A percentile compares a stretch with the other conserved stretches of the same genome.
phyloP scores from a whole-genome alignment of 768 basidiomycete species.

The Lactarius tabidus region DNA sequence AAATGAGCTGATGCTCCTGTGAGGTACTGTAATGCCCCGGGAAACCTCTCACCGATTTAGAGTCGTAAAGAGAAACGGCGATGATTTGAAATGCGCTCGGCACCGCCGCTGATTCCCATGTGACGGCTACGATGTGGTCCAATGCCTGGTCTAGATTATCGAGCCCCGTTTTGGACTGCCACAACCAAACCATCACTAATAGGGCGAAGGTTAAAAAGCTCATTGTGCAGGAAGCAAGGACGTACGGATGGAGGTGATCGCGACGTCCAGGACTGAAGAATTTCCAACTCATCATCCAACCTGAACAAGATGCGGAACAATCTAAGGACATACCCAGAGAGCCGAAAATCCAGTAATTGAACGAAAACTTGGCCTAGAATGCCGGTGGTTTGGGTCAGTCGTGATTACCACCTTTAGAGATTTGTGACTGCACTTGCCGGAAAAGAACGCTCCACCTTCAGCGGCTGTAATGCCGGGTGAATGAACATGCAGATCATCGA shows the following conservation, averaged over 20 bases:
- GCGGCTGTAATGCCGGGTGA: conserved; percentile 9
- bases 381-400: conserved; percentile 1
- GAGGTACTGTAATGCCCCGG: too few relatives aligned
- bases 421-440: conserved; percentile 11
- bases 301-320: not conserved
- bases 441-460: conserved; percentile 20
- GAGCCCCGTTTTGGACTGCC: conserved; percentile 37
- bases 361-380: conserved; percentile 39
- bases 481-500: not conserved
- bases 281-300: not conserved
- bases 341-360: conserved; percentile 45
- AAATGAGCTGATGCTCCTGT: not conserved
- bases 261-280: conserved; percentile 39
- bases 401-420: not conserved
- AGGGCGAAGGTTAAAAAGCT: conserved; percentile 4
- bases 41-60: conserved; percentile 33
- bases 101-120: conserved; percentile 38
- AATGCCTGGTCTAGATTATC: conserved; percentile 39
- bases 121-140: conserved; percentile 38
- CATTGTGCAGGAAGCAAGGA: not conserved
- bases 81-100: conserved; percentile 35
- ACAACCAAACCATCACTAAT: conserved; percentile 44
- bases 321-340: conserved; percentile 35
- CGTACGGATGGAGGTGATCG: conserved; percentile 40
- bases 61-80: conserved; percentile 32